A percentile compares a stretch with the other conserved stretches of the same genome.
Evolutionary conservation across 2,329 filamentous ascomycete genomes (phyloP).

Genomic region (Sordariomycetes sp.): DNA sequence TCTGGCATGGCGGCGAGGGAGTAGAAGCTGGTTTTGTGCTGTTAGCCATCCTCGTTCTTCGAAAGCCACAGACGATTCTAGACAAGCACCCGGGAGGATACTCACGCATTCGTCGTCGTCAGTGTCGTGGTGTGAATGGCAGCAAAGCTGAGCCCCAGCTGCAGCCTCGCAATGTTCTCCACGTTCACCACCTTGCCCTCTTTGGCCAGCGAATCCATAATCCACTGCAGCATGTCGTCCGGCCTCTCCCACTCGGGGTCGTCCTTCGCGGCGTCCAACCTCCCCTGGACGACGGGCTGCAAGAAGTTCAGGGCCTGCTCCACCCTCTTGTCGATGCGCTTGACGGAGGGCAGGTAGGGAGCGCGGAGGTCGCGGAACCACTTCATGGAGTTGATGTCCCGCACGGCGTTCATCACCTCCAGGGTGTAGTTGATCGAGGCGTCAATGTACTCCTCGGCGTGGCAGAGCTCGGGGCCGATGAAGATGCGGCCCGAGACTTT

Average conservation of each 20-base stretch:
- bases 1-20: constrained; percentile 39
- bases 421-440: constrained; percentile 36
- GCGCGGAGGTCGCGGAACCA: constrained; percentile 23
- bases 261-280: constrained; percentile 11
- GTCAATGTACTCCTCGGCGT: constrained; percentile 30
- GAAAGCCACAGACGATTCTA: too few relatives aligned
- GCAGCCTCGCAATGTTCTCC: constrained; percentile 24
- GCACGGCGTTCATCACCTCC: constrained; percentile 24
- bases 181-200: constrained; percentile 18
- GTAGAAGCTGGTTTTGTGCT: constrained; percentile 26
- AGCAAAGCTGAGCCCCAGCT: constrained; percentile 33
- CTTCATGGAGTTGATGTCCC: constrained; percentile 16
- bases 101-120: constrained; percentile 30
- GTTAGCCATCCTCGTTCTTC: background rate
- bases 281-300: constrained; percentile 19
- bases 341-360: constrained; percentile 20
- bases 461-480: constrained; percentile 33
- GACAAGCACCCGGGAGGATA: background rate
- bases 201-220: constrained; percentile 25
- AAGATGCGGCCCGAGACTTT: constrained; percentile 35
- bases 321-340: constrained; percentile 18
- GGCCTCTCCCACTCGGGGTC: constrained; percentile 17
- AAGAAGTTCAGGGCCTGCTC: constrained; percentile 22
- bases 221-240: constrained; percentile 37
- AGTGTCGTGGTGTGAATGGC: constrained; percentile 41